Percentiles rank a stretch among this genome's conserved stretches.
Evolutionary conservation across 352 stramenopile genomes (phyloP).

Genomic region (Pythium pyrilobum): DNA sequence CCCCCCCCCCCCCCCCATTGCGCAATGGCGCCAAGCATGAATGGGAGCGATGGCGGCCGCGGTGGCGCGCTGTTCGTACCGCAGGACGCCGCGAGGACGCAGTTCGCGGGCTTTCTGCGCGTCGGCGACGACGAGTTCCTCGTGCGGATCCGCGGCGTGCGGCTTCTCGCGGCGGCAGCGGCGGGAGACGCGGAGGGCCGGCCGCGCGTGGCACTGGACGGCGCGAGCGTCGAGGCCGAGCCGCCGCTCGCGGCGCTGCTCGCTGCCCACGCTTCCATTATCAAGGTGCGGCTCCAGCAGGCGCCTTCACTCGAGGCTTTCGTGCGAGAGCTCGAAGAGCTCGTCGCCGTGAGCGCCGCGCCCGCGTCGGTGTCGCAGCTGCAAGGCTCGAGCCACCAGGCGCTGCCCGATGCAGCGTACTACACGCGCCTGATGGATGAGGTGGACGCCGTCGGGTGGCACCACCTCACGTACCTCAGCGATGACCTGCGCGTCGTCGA

Average conservation of each 20-base stretch:
- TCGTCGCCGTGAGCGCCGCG: slow-evolving; percentile 41
- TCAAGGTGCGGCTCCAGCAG: slow-evolving; percentile 57
- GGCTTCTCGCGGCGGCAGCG: neutral
- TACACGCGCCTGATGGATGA: slow-evolving; percentile 61
- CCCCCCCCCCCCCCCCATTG: no score
- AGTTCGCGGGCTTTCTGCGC: slow-evolving; percentile 50
- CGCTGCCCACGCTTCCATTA: slow-evolving; percentile 28
- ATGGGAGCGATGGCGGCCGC: neutral
- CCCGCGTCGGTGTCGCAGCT: neutral
- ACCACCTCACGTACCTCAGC: slow-evolving; percentile 39
- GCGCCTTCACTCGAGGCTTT: slow-evolving; percentile 50
- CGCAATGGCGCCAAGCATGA: slow-evolving; percentile 3
- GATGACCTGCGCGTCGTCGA: slow-evolving; percentile 56
- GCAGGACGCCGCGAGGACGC: slow-evolving; percentile 31
- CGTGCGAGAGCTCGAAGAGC: slow-evolving; percentile 47
- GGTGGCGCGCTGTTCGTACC: slow-evolving; percentile 23
- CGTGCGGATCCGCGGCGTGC: slow-evolving; percentile 39
- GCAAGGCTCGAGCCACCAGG: no score
- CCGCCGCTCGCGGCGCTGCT: slow-evolving; percentile 42
- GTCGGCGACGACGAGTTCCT: slow-evolving; percentile 45
- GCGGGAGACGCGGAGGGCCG: neutral
- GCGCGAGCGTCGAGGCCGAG: slow-evolving; percentile 49
- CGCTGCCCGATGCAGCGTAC: slow-evolving; percentile 43
- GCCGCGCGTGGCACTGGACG: slow-evolving; percentile 25
- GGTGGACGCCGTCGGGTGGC: slow-evolving; percentile 59